phyloP scores from a whole-genome alignment of 2,329 filamentous ascomycete genomes.

The Alternaria rosae region DNA sequence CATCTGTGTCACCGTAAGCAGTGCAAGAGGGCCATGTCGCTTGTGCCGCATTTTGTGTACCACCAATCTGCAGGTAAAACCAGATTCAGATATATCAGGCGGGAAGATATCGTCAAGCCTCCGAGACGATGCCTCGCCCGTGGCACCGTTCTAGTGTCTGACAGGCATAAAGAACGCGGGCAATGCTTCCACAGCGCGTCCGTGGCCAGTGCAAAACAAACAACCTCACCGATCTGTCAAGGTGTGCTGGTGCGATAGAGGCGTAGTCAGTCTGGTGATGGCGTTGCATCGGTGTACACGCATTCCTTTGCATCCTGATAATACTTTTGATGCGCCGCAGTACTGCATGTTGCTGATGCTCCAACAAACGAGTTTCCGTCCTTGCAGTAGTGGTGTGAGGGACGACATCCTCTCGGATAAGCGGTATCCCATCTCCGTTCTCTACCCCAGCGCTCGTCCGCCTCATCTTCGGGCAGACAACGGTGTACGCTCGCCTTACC shows the following conservation, averaged over 20 bases:
- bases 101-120: conserved; percentile 26
- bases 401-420: conserved; percentile 25
- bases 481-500: conserved; percentile 4
- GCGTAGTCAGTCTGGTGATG: conserved; percentile 16
- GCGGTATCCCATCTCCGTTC: conserved; percentile 19
- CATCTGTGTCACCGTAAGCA: conserved; percentile 25
- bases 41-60: conserved; percentile 27
- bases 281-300: conserved; percentile 17
- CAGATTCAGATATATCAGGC: conserved; percentile 30
- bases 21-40: conserved; percentile 11
- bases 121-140: conserved; percentile 22
- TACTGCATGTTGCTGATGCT: conserved; percentile 24
- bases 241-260: conserved; percentile 11
- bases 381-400: conserved; percentile 32
- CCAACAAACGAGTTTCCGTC: conserved; percentile 30
- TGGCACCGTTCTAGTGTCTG: conserved; percentile 23
- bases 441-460: conserved; percentile 31
- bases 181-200: conserved; percentile 4
- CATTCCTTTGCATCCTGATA: conserved; percentile 30
- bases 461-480: conserved; percentile 10
- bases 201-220: conserved; percentile 9
- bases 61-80: conserved; percentile 29
- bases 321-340: conserved; percentile 25
- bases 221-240: conserved; percentile 24
- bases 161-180: conserved; percentile 19